Percentiles rank a stretch among this genome's conserved stretches.
phyloP scores from a whole-genome alignment of 1,284 basidiomycete species.

The Cutaneotrichosporon daszewskae region DNA sequence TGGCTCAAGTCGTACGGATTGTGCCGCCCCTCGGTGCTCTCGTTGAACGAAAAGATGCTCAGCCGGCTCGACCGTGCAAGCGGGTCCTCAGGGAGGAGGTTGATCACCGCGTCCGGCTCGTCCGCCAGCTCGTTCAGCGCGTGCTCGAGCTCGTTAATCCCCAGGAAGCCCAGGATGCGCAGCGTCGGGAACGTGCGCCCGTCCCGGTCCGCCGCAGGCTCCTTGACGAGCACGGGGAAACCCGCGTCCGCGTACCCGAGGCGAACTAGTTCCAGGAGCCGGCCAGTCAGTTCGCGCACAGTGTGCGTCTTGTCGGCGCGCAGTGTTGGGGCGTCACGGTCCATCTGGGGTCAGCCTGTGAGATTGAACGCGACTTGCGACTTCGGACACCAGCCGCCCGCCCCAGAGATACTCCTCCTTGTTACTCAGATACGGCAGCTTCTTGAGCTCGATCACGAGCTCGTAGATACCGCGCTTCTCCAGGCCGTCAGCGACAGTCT shows the following conservation, averaged over 20 bases:
- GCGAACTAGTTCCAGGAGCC: constrained; percentile 38
- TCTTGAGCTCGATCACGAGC: constrained; percentile 77
- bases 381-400: constrained; percentile 63
- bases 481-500: constrained; percentile 84
- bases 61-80: constrained; percentile 15
- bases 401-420: constrained; percentile 88
- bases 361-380: constrained; percentile 53
- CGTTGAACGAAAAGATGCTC: constrained; percentile 43
- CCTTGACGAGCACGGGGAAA: constrained; percentile 69
- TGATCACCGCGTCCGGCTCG: constrained; percentile 60
- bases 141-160: constrained; percentile 86
- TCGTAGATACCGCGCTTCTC: constrained; percentile 95
- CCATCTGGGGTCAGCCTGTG: constrained; percentile 48
- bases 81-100: constrained; percentile 54
- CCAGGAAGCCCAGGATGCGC: constrained; percentile 86
- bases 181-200: constrained; percentile 24
- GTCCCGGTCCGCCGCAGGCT: constrained; percentile 47
- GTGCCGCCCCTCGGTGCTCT: constrained; percentile 34
- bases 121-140: constrained; percentile 69
- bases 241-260: constrained; percentile 61
- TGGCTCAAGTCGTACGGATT: constrained; percentile 78
- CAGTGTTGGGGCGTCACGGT: constrained; percentile 41
- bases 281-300: constrained; percentile 38
- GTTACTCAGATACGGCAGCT: constrained; percentile 84
- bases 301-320: constrained; percentile 42